A percentile compares a stretch with the other conserved stretches of the same genome.
These are phyloP conservation scores for Aspergillus versicolor DNA, from an alignment of 2,329 filamentous ascomycete species.

Conservation along the genomic window DNA sequence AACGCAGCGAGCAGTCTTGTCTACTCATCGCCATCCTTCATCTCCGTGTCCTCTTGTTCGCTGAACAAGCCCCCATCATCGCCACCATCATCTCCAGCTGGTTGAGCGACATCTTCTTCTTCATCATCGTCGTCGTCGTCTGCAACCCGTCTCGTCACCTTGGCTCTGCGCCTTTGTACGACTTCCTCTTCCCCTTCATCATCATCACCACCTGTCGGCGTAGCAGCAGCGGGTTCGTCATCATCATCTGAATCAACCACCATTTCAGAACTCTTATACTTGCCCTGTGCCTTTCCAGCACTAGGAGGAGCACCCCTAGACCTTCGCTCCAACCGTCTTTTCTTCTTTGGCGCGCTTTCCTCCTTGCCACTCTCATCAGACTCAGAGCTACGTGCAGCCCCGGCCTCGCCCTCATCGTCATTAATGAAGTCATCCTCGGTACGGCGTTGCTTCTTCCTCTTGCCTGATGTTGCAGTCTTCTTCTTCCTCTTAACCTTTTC, in stretches of 20 bases:
- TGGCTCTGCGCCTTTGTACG: constrained; percentile 34
- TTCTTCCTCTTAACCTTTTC: constrained; percentile 73
- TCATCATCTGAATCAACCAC: constrained; percentile 70
- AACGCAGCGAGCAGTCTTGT: constrained; percentile 4
- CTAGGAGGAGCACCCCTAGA: constrained; percentile 20
- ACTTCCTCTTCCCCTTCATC: constrained; percentile 34
- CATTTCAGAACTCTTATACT: constrained; percentile 84
- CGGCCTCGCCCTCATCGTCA: constrained; percentile 28
- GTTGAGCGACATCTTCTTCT: constrained; percentile 40
- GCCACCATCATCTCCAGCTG: constrained; percentile 19
- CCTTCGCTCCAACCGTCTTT: constrained; percentile 60
- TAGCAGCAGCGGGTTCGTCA: constrained; percentile 45
- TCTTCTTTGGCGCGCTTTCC: constrained; percentile 53
- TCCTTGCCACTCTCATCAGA: constrained; percentile 35
- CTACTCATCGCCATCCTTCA: constrained; percentile 36
- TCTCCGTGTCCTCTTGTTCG: constrained; percentile 33
- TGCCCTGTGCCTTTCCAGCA: constrained; percentile 45
- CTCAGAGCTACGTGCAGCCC: constrained; percentile 28
- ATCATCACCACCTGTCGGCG: constrained; percentile 21
- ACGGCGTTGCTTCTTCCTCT: constrained; percentile 56
- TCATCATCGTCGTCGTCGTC: constrained; percentile 47
- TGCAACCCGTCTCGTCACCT: constrained; percentile 33
- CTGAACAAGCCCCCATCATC: constrained; percentile 42
- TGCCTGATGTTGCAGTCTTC: constrained; percentile 65
- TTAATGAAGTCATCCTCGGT: constrained; percentile 32